Evolutionary conservation across 1,139 yeast species (phyloP).

Genomic region (Suhomyces wounanorum): DNA sequence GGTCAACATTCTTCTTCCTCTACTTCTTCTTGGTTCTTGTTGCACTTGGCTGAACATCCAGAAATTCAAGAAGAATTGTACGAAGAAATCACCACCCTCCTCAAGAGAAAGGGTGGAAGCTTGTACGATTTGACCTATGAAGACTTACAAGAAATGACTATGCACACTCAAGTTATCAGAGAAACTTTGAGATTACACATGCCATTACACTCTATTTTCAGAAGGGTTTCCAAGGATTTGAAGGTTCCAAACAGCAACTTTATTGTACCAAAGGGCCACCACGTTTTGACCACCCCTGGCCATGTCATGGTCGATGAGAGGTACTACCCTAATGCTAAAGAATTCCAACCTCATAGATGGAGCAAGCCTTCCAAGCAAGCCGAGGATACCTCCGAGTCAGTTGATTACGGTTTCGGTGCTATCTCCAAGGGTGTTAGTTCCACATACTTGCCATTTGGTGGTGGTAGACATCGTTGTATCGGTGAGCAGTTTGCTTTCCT

Average conservation of each 20-base stretch:
- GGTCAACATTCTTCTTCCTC: constrained; percentile 99
- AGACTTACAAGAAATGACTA: constrained; percentile 76
- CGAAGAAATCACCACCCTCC: constrained; percentile 67
- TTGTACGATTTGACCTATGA: constrained; percentile 71
- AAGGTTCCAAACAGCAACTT: constrained; percentile 78
- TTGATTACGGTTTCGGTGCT: constrained; percentile 95
- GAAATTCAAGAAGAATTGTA: constrained; percentile 79
- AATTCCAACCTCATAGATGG: constrained; percentile 91
- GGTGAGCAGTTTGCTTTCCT: constrained; percentile 98
- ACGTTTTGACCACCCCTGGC: constrained; percentile 92
- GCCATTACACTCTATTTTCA: constrained; percentile 94
- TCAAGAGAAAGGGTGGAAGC: constrained; percentile 47
- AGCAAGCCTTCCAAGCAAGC: constrained; percentile 33
- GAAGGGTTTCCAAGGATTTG: constrained; percentile 80
- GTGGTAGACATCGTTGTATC: constrained; percentile 99
- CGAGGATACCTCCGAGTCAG: constrained; percentile 41
- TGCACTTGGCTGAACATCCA: constrained; percentile 86
- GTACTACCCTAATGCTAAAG: constrained; percentile 73
- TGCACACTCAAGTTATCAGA: constrained; percentile 79
- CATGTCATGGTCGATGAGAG: constrained; percentile 75
- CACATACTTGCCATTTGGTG: constrained; percentile 97
- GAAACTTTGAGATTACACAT: constrained; percentile 95
- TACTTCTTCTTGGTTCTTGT: constrained; percentile 91
- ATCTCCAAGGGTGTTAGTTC: constrained; percentile 94
- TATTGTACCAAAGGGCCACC: constrained; percentile 87